Evolutionary conservation across 306 rosid genomes (phyloP), one percentile per base, ranked within the genome.

Genomic region (Trifolium fragiferum): DNA sequence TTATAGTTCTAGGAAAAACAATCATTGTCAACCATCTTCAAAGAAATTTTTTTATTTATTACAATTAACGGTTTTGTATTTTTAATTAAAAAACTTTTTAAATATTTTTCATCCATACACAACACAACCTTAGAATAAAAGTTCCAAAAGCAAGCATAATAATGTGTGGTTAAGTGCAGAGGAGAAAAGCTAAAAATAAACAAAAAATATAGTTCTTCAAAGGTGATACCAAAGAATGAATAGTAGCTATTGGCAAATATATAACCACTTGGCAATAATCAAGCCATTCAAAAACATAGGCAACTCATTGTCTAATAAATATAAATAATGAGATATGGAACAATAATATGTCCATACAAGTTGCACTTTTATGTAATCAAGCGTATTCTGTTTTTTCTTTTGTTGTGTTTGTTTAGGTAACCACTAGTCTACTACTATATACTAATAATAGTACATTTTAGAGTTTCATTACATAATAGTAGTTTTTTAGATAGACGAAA

Each of bases 201-300:
- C 8, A 14, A 46, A 15, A 47, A 47, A 14, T 47, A 47, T 4
- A 11, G 2, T 6, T 20, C 14, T 10, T 55, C 8, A 18, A 19
- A 30, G 33, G 1, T 49, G 0, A 50, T 60, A 69, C 11, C 44
- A 15, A 23, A 33, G 33, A 40, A 70, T 18, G 21, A 40, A 71
- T 18, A 65, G 20, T 41, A 27, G 46, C 63, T 62, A 75, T 62
- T 51, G 84, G 77, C 77, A 81, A 81, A 43, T 33, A 55, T n/a
- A 64, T 44, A 54, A 43, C 84, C 84, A 70, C 81, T 81, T 81
- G 84, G 74, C 74, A 81, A 54, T 6, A 76, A 70, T 43, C 8
- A 11, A 40, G 15, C 84, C 78, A 76, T 46, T 32, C 20, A 15
- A 75, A 60, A 61, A 33, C 19, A 30, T 41, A 50, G 53, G 47